Base-by-base conservation (phyloP, 441 rosid species). In the Mallotus japonicus region DNA sequence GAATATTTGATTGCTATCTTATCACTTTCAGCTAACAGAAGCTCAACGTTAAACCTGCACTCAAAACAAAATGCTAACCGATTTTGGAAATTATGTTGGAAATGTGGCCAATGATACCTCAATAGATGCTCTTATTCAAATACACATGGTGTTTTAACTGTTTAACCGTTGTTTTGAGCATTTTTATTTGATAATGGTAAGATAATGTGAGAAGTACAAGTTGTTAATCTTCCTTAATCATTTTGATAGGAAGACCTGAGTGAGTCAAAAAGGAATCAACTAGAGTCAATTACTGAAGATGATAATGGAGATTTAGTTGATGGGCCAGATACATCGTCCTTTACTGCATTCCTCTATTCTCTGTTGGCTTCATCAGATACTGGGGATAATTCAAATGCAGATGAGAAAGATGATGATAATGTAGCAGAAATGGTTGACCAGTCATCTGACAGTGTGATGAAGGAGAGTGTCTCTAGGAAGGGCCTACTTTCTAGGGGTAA, bases 271-370 rank as follows among this genome's bases (percentile, higher is more conserved):
- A 81, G 73, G 77, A 81, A 81, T 79, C 91, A 83, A 55, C 78
- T 78, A 74, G 87, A 85, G 66, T 78, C 88, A 6, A 67, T 76
- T 47, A 71, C 67, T 50, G 93, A 87, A 70, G 96, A 83, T 78
- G 70, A 80, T 69, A 70, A 75, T 2, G 82, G 65, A 70, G 83
- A 76, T 75, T 70, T 76, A 66, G 84, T 78, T 64, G 88, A 85
- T 76, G 97, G 88, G 44, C 99, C 99, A 0, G 98, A 95, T 80
- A 92, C 98, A 22, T 95, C 99, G 68, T 95, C 99, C 40, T 92
- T 95, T 77, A 82, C 92, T 54, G 97, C 99, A 15, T 95, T 95
- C 81, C 91, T 95, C 66, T 89, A 89, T 73, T 95, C 97, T 13
- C 80, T 95, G 9, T 77, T 95, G 74, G 81, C 95, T 4, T 83